Evolutionary conservation across 495 filamentous ascomycete species (phyloP).

Genomic region (Hyaloscypha variabilis): DNA sequence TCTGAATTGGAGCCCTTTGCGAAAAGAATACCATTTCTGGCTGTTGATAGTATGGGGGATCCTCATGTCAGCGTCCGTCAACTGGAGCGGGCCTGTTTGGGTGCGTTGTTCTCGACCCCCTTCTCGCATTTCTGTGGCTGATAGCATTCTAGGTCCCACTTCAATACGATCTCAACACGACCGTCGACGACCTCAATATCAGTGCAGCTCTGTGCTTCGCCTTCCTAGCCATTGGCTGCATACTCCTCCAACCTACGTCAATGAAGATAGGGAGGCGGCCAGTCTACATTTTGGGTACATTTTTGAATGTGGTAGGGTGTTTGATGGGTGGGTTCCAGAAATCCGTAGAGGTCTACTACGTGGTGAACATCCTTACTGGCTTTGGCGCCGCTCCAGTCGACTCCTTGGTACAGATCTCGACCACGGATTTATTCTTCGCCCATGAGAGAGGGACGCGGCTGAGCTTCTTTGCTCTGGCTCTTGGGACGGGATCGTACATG

Average conservation of each 20-base stretch:
- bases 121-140: background rate
- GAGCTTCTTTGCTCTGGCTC: conserved; percentile 17
- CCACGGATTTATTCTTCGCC: conserved; percentile 22
- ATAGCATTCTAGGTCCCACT: conserved; percentile 7
- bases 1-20: conserved; percentile 17
- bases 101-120: background rate
- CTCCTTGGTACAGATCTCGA: conserved; percentile 22
- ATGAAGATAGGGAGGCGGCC: conserved; percentile 26
- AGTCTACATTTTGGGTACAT: conserved; percentile 19
- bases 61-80: conserved; percentile 17
- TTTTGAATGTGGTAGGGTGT: conserved; percentile 17
- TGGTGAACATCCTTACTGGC: conserved; percentile 20
- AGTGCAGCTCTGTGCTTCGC: conserved; percentile 23
- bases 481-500: conserved; percentile 29
- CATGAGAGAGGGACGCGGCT: conserved; percentile 20
- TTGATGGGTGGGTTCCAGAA: conserved; percentile 7
- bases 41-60: conserved; percentile 19
- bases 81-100: conserved; percentile 28
- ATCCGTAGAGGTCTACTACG: conserved; percentile 12
- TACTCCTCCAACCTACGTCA: conserved; percentile 24
- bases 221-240: conserved; percentile 23
- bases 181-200: conserved; percentile 21
- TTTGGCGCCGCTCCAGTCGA: conserved; percentile 26
- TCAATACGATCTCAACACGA: conserved; percentile 19
- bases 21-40: conserved; percentile 27